Conservation (phyloP, 768 basidiomycete species). For the Psilocybe sp. region DNA sequence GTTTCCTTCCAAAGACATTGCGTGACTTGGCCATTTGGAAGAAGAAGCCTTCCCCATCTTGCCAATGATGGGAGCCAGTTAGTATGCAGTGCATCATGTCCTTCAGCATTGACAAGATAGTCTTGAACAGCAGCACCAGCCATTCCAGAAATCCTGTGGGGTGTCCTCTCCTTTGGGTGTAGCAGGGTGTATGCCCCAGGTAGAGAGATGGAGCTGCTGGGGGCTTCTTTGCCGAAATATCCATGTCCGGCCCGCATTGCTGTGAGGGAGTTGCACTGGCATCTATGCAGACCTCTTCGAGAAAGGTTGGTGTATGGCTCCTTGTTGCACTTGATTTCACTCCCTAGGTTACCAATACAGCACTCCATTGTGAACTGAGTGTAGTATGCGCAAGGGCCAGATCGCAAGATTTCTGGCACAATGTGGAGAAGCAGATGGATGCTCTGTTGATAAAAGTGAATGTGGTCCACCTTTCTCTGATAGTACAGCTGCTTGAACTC, state of each 20-base stretch:
- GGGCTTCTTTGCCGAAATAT: constrained; percentile 1
- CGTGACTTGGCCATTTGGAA: constrained; percentile 2
- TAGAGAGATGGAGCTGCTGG: constrained; percentile 6
- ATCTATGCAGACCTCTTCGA: constrained; percentile 5
- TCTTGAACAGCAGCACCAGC: background rate
- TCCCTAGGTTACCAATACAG: constrained; percentile 8
- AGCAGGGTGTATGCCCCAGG: constrained; percentile 10
- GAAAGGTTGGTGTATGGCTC: constrained; percentile 8
- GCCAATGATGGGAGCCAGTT: too few relatives aligned
- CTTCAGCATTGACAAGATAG: background rate
- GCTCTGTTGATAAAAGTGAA: constrained; percentile 32
- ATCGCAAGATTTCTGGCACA: constrained; percentile 15
- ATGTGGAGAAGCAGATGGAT: constrained; percentile 30
- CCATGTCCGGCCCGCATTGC: constrained; percentile 6
- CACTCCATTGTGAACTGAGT: constrained; percentile 11
- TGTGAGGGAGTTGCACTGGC: constrained; percentile 9
- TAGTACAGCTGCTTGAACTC: constrained; percentile 36
- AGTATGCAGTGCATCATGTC: background rate
- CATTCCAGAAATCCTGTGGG: background rate
- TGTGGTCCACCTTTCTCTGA: constrained; percentile 14
- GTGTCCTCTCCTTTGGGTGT: background rate
- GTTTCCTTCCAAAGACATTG: background rate
- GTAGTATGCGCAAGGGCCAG: constrained; percentile 15
- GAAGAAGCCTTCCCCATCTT: background rate
- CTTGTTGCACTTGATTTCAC: constrained; percentile 9